Conservation (phyloP, 1,139 yeast genomes). For the Blastobotrys proliferans region DNA sequence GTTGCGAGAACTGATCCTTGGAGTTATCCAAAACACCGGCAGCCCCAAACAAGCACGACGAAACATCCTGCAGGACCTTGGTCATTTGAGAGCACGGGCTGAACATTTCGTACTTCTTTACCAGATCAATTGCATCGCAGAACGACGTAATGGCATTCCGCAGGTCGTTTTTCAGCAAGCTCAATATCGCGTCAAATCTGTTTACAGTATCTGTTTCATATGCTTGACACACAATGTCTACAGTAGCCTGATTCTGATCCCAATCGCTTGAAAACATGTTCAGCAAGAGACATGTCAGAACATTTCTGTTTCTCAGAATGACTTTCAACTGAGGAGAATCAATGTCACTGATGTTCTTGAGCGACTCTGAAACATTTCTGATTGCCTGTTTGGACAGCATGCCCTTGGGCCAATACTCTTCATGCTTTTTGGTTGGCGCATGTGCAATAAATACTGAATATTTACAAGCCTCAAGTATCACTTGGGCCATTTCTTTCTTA, state of each 20-base stretch:
- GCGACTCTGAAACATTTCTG: constrained; percentile 14
- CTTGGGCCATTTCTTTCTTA: constrained; percentile 13
- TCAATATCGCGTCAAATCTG: constrained; percentile 64
- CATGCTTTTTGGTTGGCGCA: constrained; percentile 20
- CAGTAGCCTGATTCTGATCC: constrained; percentile 43
- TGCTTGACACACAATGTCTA: constrained; percentile 69
- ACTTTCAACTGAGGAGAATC: constrained; percentile 44
- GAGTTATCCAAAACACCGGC: constrained; percentile 46
- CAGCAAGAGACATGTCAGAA: constrained; percentile 22
- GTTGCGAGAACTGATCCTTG: constrained; percentile 25
- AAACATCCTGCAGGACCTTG: constrained; percentile 69
- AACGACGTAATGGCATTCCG: constrained; percentile 47
- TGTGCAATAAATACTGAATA: constrained; percentile 21
- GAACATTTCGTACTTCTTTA: constrained; percentile 47
- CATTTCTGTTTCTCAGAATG: constrained; percentile 34
- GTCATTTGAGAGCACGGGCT: constrained; percentile 78
- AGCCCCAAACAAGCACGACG: constrained; percentile 62
- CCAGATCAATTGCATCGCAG: constrained; percentile 43
- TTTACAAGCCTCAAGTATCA: constrained; percentile 16
- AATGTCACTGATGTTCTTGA: constrained; percentile 37
- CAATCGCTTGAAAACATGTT: constrained; percentile 26
- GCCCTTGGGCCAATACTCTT: constrained; percentile 20
- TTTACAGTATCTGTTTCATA: constrained; percentile 62
- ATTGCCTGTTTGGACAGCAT: constrained; percentile 18
- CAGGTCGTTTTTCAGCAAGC: constrained; percentile 45